Conservation (phyloP, 441 rosid genomes). For the Adansonia gregorii region DNA sequence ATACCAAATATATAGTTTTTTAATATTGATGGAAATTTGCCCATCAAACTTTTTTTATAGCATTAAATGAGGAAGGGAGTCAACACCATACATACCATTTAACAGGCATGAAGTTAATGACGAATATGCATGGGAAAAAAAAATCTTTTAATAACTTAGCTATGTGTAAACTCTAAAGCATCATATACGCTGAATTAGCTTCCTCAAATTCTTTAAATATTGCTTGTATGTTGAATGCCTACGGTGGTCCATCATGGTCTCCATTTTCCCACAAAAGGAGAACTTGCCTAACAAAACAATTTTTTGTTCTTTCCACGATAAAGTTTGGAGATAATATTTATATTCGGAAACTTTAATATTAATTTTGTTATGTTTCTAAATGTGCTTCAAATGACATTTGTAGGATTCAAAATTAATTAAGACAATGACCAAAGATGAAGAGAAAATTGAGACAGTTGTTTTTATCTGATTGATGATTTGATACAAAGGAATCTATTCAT, state of each 20-base stretch:
- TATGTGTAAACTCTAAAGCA: neutral
- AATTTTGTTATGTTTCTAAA: neutral
- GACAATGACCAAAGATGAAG: conserved; percentile 36
- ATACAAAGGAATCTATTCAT: conserved; percentile 36
- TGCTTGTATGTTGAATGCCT: neutral
- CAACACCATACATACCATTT: neutral
- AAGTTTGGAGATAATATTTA: neutral
- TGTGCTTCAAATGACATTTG: neutral
- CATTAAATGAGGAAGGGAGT: neutral
- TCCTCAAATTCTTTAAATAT: neutral
- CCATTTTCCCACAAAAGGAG: conserved; percentile 13
- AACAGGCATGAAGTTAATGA: neutral
- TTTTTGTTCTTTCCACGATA: neutral
- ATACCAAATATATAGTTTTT: neutral
- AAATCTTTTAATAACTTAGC: neutral
- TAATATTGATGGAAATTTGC: neutral
- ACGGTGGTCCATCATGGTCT: conserved; percentile 12
- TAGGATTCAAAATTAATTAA: conserved; percentile 26
- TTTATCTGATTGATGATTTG: conserved; percentile 38
- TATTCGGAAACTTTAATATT: neutral
- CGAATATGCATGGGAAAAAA: neutral
- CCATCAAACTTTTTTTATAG: neutral
- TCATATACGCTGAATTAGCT: conserved; percentile 5
- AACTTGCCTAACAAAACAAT: neutral
- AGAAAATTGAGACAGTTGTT: conserved; percentile 33